These are phyloP conservation scores for Podospora sp. DNA, from an alignment of 495 filamentous ascomycete species.

Conservation along the genomic window DNA sequence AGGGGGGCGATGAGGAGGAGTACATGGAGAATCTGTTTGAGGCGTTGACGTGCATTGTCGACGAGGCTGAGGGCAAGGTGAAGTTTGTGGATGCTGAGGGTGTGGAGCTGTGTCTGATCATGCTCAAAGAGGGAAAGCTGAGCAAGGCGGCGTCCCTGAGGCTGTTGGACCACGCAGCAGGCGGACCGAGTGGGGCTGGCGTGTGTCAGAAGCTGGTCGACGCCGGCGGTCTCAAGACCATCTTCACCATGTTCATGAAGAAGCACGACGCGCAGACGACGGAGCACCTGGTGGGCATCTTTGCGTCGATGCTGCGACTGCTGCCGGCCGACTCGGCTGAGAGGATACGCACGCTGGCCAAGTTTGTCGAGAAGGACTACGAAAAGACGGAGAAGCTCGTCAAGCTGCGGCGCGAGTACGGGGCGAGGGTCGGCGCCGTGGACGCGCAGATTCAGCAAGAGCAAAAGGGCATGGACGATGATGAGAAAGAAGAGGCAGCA, in stretches of 20 bases:
- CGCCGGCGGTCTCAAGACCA: constrained; percentile 78
- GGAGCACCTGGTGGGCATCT: constrained; percentile 89
- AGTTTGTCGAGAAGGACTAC: constrained; percentile 95
- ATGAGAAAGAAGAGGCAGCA: constrained; percentile 59
- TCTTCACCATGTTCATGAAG: constrained; percentile 91
- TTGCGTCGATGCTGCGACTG: constrained; percentile 78
- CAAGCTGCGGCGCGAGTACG: constrained; percentile 71
- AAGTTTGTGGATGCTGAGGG: constrained; percentile 91
- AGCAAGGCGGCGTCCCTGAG: constrained; percentile 76
- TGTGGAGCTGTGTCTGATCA: constrained; percentile 86
- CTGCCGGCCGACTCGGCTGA: constrained; percentile 76
- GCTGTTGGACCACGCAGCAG: constrained; percentile 79
- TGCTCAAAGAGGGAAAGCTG: constrained; percentile 66
- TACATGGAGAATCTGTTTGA: constrained; percentile 94
- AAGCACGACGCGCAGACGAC: constrained; percentile 70
- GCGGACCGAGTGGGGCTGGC: constrained; percentile 54
- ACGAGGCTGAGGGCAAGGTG: constrained; percentile 72
- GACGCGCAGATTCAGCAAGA: constrained; percentile 70
- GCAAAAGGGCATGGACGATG: constrained; percentile 51
- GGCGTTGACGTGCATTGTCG: constrained; percentile 74
- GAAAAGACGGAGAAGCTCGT: constrained; percentile 76
- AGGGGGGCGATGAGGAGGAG: constrained; percentile 89
- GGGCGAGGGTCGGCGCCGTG: constrained; percentile 61
- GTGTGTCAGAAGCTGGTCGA: constrained; percentile 80
- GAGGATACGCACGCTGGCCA: constrained; percentile 84